phyloP scores from a whole-genome alignment of 345 rosid species.

The Linum trigynum region DNA sequence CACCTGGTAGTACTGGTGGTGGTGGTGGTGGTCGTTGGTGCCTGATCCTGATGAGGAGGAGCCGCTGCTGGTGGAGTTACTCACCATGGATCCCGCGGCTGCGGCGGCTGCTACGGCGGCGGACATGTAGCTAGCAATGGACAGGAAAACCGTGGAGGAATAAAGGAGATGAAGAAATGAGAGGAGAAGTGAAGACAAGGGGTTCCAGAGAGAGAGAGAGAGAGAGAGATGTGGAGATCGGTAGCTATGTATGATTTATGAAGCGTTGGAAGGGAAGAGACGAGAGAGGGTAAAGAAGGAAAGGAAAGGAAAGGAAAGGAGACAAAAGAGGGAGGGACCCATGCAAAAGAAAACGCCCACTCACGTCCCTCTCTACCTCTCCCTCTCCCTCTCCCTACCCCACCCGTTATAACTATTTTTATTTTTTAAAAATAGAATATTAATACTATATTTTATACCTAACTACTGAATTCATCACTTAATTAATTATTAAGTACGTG shows the following conservation, averaged over 20 bases:
- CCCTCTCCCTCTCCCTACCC: too few species aligned
- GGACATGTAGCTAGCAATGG: background rate
- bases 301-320: slow-evolving; percentile 10
- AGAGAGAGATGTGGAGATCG: background rate
- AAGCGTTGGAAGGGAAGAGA: background rate
- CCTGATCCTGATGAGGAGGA: background rate
- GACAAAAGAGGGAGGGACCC: slow-evolving; percentile 10
- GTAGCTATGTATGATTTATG: too few species aligned
- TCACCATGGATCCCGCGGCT: background rate
- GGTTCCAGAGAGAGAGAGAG: background rate
- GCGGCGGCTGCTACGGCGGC: slow-evolving; percentile 6
- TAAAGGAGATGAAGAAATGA: background rate
- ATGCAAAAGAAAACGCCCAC: slow-evolving; percentile 1
- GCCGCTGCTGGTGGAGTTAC: slow-evolving; percentile 6
- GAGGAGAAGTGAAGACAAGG: background rate
- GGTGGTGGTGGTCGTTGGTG: background rate
- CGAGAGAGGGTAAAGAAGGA: background rate
- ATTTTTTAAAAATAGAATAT: slow-evolving; percentile 9
- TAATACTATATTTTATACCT: slow-evolving; percentile 12
- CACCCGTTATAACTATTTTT: background rate
- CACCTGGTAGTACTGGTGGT: background rate
- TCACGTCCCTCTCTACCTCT: background rate
- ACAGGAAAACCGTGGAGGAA: background rate
- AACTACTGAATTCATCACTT: background rate
- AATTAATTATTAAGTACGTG: background rate